Evolutionary conservation across 225 moss, liverwort and hornwort genomes (phyloP).

Genomic region (Marchantia polymorpha): DNA sequence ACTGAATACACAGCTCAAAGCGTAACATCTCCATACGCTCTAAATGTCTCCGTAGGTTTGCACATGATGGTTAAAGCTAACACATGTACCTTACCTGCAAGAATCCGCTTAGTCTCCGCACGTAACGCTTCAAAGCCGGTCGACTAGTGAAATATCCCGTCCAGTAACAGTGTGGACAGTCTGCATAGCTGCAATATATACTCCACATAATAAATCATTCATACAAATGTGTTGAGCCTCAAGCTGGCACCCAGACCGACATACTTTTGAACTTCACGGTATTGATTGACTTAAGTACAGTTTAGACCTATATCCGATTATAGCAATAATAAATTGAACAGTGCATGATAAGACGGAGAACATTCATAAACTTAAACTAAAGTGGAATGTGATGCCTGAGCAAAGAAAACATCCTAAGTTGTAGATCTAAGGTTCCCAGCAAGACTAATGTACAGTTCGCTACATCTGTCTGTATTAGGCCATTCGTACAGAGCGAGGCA

Average conservation of each 20-base stretch:
- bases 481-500: not conserved
- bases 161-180: constrained; percentile 86
- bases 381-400: not conserved
- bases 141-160: constrained; percentile 96
- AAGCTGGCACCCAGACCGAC: too few relatives aligned
- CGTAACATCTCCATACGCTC: not conserved
- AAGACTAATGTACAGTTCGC: not conserved
- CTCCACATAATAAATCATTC: not conserved
- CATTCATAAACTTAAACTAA: too few relatives aligned
- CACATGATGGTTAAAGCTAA: not conserved
- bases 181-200: constrained; percentile 64
- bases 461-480: not conserved
- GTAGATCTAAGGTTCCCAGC: not conserved
- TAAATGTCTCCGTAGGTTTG: too few relatives aligned
- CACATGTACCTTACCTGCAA: constrained; percentile 58
- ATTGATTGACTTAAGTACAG: too few relatives aligned
- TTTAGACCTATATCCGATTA: too few relatives aligned
- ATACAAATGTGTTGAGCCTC: not conserved
- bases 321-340: too few relatives aligned
- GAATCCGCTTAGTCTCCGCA: constrained; percentile 75
- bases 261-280: too few relatives aligned
- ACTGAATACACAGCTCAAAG: not conserved
- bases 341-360: too few relatives aligned
- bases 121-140: constrained; percentile 83
- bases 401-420: not conserved